Evolutionary conservation across 2,329 filamentous ascomycete genomes (phyloP).

Genomic region (Aotearoamyces nothofagi): DNA sequence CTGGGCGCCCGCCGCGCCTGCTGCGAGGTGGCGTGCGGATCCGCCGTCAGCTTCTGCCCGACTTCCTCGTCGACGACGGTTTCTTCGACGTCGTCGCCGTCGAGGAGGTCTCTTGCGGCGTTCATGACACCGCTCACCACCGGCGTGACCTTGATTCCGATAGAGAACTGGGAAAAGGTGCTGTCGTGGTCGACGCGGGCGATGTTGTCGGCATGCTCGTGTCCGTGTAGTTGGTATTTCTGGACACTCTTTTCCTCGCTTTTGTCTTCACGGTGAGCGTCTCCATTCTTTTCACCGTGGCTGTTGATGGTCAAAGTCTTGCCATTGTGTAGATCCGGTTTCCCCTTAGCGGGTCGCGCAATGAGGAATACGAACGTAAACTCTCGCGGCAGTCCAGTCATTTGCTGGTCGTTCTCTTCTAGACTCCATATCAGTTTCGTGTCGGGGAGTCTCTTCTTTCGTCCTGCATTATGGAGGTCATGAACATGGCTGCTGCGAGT

Average conservation of each 20-base stretch:
- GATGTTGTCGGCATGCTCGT: neutral
- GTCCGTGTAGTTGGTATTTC: neutral
- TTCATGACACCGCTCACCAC: neutral
- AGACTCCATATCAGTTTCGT: conserved; percentile 30
- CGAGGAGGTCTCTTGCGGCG: conserved; percentile 2
- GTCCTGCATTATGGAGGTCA: neutral
- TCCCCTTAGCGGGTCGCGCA: conserved; percentile 4
- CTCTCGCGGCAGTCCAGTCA: conserved; percentile 31
- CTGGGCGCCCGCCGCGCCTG: too few relatives aligned
- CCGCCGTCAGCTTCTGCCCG: conserved; percentile 9
- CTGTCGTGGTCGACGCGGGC: neutral
- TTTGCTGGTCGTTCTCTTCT: conserved; percentile 30
- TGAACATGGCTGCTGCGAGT: conserved; percentile 6
- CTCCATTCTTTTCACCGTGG: too few relatives aligned
- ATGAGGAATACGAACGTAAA: conserved; percentile 34
- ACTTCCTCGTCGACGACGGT: conserved; percentile 7
- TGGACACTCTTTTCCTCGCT: too few relatives aligned
- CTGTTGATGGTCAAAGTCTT: neutral
- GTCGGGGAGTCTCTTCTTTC: conserved; percentile 6
- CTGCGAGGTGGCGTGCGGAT: neutral
- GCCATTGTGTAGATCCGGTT: conserved; percentile 2
- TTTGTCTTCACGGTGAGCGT: neutral
- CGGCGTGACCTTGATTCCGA: conserved; percentile 1
- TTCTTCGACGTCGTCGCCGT: conserved; percentile 1
- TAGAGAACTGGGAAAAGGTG: neutral